These are phyloP conservation scores for Sungouiella thailandica DNA, from an alignment of 805 yeast genomes.

Conservation along the genomic window DNA sequence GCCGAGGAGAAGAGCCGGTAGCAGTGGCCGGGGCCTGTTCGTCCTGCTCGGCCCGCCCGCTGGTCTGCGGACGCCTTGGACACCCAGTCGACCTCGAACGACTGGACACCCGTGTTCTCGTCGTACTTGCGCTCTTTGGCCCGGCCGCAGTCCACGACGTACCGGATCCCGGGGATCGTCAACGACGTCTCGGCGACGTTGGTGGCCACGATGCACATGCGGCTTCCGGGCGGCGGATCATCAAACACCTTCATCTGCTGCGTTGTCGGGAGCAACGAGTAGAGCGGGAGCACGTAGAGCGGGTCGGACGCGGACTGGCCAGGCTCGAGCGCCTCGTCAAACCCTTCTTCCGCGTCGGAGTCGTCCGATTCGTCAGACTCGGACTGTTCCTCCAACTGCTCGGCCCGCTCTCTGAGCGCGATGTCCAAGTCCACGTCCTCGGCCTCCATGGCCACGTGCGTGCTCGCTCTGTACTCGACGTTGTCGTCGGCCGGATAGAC, in stretches of 20 bases:
- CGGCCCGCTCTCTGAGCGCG: slow-evolving; percentile 24
- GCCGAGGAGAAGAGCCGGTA: slow-evolving; percentile 92
- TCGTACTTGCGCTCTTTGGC: slow-evolving; percentile 83
- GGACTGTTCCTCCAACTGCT: slow-evolving; percentile 35
- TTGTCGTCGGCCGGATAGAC: slow-evolving; percentile 9
- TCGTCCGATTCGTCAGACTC: slow-evolving; percentile 45
- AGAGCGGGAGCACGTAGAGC: slow-evolving; percentile 83
- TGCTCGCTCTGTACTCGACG: slow-evolving; percentile 47
- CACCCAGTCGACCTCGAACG: slow-evolving; percentile 86
- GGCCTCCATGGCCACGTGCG: slow-evolving; percentile 69
- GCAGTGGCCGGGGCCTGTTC: slow-evolving; percentile 98
- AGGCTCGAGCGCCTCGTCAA: slow-evolving; percentile 66
- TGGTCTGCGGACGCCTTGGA: slow-evolving; percentile 95
- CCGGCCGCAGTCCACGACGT: slow-evolving; percentile 94
- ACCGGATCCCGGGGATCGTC: slow-evolving; percentile 92
- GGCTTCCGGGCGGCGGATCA: slow-evolving; percentile 75
- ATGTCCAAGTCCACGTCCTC: slow-evolving; percentile 83
- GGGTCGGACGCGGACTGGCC: slow-evolving; percentile 75
- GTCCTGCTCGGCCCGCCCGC: slow-evolving; percentile 95
- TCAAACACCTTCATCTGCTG: slow-evolving; percentile 93
- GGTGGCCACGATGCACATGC: slow-evolving; percentile 92
- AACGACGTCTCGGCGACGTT: slow-evolving; percentile 97
- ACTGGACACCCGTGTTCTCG: slow-evolving; percentile 84
- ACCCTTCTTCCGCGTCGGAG: slow-evolving; percentile 54
- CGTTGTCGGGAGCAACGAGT: slow-evolving; percentile 87